Percentiles rank a stretch among this genome's conserved stretches.
phyloP scores from a whole-genome alignment of 164 flowering plant genomes.

The Vitis labrusca region DNA sequence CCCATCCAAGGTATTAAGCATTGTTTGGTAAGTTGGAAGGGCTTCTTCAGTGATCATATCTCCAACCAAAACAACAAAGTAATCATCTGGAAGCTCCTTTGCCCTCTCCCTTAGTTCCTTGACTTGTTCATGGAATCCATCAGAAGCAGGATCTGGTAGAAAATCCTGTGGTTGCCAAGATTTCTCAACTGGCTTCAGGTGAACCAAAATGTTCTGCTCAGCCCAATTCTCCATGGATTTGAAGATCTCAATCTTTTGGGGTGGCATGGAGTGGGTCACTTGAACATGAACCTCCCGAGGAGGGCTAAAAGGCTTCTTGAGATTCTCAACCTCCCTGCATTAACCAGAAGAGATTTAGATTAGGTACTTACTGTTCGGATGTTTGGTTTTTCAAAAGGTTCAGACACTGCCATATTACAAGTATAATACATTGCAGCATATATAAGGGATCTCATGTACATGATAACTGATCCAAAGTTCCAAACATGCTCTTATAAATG shows the following conservation, averaged over 20 bases:
- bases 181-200: constrained; percentile 18
- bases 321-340: constrained; percentile 12
- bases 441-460: neutral
- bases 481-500: too few species aligned
- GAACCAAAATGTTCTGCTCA: constrained; percentile 14
- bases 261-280: constrained; percentile 31
- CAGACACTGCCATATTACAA: neutral
- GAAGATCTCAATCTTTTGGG: constrained; percentile 31
- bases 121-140: constrained; percentile 10
- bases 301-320: constrained; percentile 19
- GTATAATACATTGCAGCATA: neutral
- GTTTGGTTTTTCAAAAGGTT: neutral
- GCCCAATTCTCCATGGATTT: constrained; percentile 36
- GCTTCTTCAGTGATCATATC: constrained; percentile 11
- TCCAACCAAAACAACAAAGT: constrained; percentile 17
- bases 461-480: too few species aligned
- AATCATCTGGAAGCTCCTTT: constrained; percentile 16
- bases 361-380: neutral
- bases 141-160: constrained; percentile 18
- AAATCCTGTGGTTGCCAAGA: constrained; percentile 20
- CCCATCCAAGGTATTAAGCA: constrained; percentile 20
- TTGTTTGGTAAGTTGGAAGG: constrained; percentile 13
- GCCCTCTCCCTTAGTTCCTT: constrained; percentile 16
- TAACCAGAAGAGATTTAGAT: neutral
- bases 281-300: constrained; percentile 26